Evolutionary conservation across 805 yeast genomes (phyloP).

Genomic region (Schizosaccharomyces lindneri): DNA sequence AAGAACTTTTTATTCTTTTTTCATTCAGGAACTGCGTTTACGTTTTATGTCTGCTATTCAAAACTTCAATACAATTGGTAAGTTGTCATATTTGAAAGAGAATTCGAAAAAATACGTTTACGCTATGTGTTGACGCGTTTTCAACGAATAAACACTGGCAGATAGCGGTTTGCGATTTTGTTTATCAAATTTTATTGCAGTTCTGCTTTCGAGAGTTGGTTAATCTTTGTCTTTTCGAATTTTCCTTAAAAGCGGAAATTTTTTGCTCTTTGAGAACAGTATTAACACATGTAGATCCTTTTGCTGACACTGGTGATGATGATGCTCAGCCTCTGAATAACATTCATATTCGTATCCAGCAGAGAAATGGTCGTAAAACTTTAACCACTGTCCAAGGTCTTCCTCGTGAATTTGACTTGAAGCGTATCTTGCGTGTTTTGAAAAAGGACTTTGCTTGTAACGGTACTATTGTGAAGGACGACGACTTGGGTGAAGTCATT

Average conservation of each 20-base stretch:
- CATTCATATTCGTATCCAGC: slow-evolving; percentile 90
- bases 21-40: background rate
- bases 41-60: background rate
- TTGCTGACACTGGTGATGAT: slow-evolving; percentile 99
- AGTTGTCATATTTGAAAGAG: background rate
- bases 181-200: background rate
- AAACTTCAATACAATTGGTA: slow-evolving; percentile 1
- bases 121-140: too few species aligned
- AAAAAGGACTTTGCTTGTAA: slow-evolving; percentile 97
- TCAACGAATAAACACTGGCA: too few species aligned
- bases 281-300: slow-evolving; percentile 36
- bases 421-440: slow-evolving; percentile 74
- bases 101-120: background rate
- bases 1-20: background rate
- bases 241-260: background rate
- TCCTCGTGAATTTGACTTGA: slow-evolving; percentile 81
- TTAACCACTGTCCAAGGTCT: slow-evolving; percentile 95
- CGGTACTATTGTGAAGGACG: slow-evolving; percentile 92
- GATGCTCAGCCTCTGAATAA: slow-evolving; percentile 84
- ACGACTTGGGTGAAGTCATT: slow-evolving; percentile 85
- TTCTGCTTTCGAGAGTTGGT: background rate
- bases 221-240: background rate
- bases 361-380: slow-evolving; percentile 97
- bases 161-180: too few species aligned
- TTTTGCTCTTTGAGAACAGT: background rate